Evolutionary conservation across 352 stramenopile genomes (phyloP), one percentile per base, ranked within the genome.

Genomic region (Phytophthora lateralis): DNA sequence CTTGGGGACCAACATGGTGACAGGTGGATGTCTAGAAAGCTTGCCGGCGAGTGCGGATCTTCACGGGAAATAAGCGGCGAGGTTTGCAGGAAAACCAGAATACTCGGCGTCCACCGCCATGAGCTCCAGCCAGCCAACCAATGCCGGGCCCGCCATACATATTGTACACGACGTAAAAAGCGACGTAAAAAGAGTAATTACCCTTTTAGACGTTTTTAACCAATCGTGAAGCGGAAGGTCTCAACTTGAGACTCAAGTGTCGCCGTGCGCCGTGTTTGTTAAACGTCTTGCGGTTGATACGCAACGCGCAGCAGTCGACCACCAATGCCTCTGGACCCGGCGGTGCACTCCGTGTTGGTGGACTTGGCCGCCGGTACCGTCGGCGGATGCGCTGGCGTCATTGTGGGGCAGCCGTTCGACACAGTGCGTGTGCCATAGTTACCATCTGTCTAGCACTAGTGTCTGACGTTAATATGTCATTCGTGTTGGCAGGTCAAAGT

Each of bases 1-100:
- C 88, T 99, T 99, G 52, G 96, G 89, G 81, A 99, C 87, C 80
- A 95, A 87, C 86, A 94, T 94, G 76, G 67, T 91, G 65, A 71
- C 56, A 66, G 41, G 26, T 45, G 56, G 58, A 58, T 80, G 68
- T 85, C 52, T 83, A 82, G 73, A 90, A 90, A 93, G 80, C 83
- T 95, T 95, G 85, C 85, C 85, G 85, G 85, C 83, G 73, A 91
- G 80, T 91, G 85, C 85, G 85, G 85, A 90, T 95, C 85, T 95
- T 85, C 84, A 89, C 83, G 71, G 76, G 75, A 75, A 69, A 75
- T 74, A 71, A 66, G 58, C 64, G 68, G 63, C 67, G 67, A 75
- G 60, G 50, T 77, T 66, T 73, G 55, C 46, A 65, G 55, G 56
- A 77, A 88, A 88, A 78, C 75, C 68, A 75, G 70, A 88, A 81